Evolutionary conservation across 768 basidiomycete genomes (phyloP).

Genomic region (Rhizopogon rudus): DNA sequence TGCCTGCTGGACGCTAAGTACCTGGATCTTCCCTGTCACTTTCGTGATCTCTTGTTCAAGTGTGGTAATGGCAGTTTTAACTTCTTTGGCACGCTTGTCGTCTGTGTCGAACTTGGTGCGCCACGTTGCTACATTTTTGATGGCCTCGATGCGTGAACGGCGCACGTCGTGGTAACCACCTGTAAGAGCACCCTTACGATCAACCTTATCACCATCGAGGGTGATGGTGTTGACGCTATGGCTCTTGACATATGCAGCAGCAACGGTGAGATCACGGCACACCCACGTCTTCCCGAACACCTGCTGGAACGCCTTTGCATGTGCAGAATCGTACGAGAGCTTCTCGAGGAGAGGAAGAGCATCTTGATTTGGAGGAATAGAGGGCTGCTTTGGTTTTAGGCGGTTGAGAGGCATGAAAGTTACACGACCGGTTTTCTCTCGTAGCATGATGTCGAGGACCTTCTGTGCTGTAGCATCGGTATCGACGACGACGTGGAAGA

Average conservation of each 20-base stretch:
- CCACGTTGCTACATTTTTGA: slow-evolving; percentile 75
- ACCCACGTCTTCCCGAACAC: slow-evolving; percentile 98
- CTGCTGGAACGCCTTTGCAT: slow-evolving; percentile 87
- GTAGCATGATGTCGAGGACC: slow-evolving; percentile 91
- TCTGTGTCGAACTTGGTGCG: slow-evolving; percentile 65
- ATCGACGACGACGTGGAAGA: slow-evolving; percentile 98
- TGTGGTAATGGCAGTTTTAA: slow-evolving; percentile 60
- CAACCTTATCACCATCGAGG: slow-evolving; percentile 95
- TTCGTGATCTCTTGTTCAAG: slow-evolving; percentile 87
- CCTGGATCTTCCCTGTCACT: slow-evolving; percentile 66
- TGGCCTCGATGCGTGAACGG: slow-evolving; percentile 83
- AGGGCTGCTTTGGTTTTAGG: slow-evolving; percentile 68
- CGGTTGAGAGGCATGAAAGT: slow-evolving; percentile 99
- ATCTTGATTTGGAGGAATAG: slow-evolving; percentile 64
- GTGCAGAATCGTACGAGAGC: slow-evolving; percentile 65
- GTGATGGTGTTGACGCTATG: slow-evolving; percentile 97
- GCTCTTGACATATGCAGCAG: slow-evolving; percentile 90
- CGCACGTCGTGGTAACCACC: slow-evolving; percentile 95
- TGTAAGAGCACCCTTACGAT: slow-evolving; percentile 92
- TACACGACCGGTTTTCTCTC: slow-evolving; percentile 89
- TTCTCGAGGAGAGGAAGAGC: slow-evolving; percentile 81
- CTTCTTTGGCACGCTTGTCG: slow-evolving; percentile 60
- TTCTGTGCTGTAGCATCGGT: slow-evolving; percentile 89
- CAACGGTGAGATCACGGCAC: slow-evolving; percentile 87
- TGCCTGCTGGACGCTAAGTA: slow-evolving; percentile 62